Conservation (phyloP, 176 grass and related monocot species). For the Areca catechu region DNA sequence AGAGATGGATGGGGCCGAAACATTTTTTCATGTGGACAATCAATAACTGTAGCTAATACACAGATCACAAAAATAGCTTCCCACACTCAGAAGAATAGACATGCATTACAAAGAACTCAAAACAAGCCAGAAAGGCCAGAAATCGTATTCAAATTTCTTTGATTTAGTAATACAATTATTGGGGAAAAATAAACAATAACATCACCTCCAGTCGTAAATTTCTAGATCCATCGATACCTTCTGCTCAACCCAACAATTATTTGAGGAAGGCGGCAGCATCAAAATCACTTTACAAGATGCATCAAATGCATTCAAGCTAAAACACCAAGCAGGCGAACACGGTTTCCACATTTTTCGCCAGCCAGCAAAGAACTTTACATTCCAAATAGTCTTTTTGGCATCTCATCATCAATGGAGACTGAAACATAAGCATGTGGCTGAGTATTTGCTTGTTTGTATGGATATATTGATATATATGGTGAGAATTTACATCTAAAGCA, state of each 20-base stretch:
- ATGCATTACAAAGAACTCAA: no score
- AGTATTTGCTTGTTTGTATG: conserved; percentile 26
- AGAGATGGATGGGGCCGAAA: no score
- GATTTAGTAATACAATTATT: no score
- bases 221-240: no score
- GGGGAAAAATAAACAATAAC: no score
- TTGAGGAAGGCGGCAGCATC: conserved; percentile 11
- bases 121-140: no score
- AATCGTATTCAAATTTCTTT: no score
- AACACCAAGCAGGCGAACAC: conserved; percentile 1
- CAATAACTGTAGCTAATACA: no score
- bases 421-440: conserved; percentile 13
- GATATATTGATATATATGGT: conserved; percentile 38
- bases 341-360: conserved; percentile 21
- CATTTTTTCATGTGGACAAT: no score
- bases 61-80: no score
- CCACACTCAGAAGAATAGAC: no score
- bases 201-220: background rate
- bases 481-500: conserved; percentile 69
- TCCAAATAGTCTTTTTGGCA: conserved; percentile 24
- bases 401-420: conserved; percentile 27
- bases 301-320: conserved; percentile 4
- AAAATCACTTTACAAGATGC: conserved; percentile 26
- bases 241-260: background rate
- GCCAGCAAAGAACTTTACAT: conserved; percentile 22